phyloP scores from a whole-genome alignment of 345 rosid species.

The Orychophragmus violaceus region DNA sequence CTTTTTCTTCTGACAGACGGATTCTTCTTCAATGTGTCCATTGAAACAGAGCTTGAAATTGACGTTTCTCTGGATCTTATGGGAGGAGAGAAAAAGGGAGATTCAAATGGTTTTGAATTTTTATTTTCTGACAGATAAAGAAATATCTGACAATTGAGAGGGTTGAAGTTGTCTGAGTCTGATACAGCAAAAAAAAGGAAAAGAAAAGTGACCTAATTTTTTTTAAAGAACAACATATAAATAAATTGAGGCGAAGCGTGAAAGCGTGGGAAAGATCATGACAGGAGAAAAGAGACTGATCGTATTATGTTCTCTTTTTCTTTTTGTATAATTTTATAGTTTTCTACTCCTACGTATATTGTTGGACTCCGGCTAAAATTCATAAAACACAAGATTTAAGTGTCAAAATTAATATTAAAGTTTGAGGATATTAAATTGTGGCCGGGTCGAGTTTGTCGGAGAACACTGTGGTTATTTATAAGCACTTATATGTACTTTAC shows the following conservation, averaged over 20 bases:
- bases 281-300: conserved; percentile 1
- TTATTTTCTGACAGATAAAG: too few species aligned
- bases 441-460: conserved; percentile 23
- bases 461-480: conserved; percentile 12
- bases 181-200: neutral
- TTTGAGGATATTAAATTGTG: conserved; percentile 22
- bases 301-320: conserved; percentile 19
- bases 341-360: too few species aligned
- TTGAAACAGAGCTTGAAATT: conserved; percentile 19
- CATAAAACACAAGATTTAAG: too few species aligned
- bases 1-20: conserved; percentile 39
- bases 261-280: conserved; percentile 31
- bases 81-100: conserved; percentile 3
- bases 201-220: neutral
- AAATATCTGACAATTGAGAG: too few species aligned
- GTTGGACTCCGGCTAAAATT: too few species aligned
- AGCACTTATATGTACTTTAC: conserved; percentile 16
- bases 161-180: neutral
- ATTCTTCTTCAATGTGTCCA: conserved; percentile 55
- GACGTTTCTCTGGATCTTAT: neutral
- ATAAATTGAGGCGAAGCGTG: conserved; percentile 27
- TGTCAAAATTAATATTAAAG: too few species aligned
- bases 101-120: neutral
- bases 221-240: neutral
- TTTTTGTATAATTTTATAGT: neutral